Conservation (phyloP, 768 basidiomycete genomes). For the Termitomyces titanicus region DNA sequence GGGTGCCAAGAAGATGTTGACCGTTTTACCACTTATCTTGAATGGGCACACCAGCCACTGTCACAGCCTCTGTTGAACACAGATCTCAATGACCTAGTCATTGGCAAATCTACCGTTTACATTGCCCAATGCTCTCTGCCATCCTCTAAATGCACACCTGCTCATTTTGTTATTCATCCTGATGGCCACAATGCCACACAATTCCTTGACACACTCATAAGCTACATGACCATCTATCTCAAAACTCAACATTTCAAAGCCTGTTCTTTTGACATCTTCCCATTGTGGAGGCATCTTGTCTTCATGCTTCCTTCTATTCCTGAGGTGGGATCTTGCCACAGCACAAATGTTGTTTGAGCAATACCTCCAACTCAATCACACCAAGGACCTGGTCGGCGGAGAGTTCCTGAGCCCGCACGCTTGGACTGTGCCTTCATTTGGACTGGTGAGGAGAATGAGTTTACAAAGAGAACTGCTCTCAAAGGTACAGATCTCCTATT, state of each 20-base stretch:
- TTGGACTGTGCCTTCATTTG: conserved; percentile 14
- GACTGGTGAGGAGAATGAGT: conserved; percentile 11
- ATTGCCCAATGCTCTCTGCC: background rate
- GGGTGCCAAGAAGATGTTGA: conserved; percentile 29
- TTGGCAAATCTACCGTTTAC: background rate
- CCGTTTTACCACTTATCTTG: conserved; percentile 19
- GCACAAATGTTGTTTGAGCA: conserved; percentile 12
- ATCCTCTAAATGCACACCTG: background rate
- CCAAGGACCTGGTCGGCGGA: background rate
- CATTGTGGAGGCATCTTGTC: conserved; percentile 9
- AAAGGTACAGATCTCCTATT: background rate
- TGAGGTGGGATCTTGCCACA: conserved; percentile 7
- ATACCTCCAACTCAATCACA: background rate
- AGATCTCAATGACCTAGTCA: background rate
- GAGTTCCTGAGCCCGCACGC: conserved; percentile 11
- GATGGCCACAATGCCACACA: conserved; percentile 2
- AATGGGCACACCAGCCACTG: conserved; percentile 18
- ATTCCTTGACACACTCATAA: background rate
- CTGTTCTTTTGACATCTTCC: background rate
- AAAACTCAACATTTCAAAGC: background rate
- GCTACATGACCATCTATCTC: background rate
- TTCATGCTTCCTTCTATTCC: conserved; percentile 14
- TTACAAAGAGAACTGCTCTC: background rate
- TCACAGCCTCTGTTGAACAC: background rate
- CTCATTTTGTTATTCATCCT: conserved; percentile 16